A percentile compares a stretch with the other conserved stretches of the same genome.
phyloP scores from a whole-genome alignment of 2,329 filamentous ascomycete genomes.

The Akanthomyces uredinophilus region DNA sequence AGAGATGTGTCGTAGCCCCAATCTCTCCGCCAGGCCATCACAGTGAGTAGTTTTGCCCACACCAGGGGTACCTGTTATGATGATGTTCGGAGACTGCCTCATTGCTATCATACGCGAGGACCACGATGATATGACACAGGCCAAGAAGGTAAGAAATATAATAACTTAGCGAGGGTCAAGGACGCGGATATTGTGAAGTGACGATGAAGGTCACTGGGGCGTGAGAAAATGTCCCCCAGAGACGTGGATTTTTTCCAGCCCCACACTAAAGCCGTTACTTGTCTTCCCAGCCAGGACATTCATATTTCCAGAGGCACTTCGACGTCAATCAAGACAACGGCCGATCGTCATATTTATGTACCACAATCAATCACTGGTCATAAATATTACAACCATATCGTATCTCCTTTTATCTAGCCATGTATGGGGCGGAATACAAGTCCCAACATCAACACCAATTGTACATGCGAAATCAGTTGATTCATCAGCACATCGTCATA shows the following conservation, averaged over 20 bases:
- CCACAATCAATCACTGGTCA: background rate
- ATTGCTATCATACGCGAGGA: constrained; percentile 20
- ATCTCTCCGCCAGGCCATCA: constrained; percentile 70
- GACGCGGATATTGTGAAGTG: background rate
- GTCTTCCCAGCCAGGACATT: background rate
- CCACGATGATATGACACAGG: background rate
- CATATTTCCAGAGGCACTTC: background rate
- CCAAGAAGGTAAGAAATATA: background rate
- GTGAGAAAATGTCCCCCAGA: background rate
- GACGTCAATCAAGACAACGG: background rate
- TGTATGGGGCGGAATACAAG: constrained; percentile 8
- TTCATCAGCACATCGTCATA: constrained; percentile 10
- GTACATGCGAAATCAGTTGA: constrained; percentile 10
- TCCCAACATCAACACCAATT: constrained; percentile 13
- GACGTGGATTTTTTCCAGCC: constrained; percentile 2
- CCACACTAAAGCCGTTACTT: background rate
- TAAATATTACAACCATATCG: constrained; percentile 3
- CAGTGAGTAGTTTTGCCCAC: constrained; percentile 94
- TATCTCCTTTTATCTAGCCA: constrained; percentile 12
- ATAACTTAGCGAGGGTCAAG: background rate
- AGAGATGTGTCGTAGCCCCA: constrained; percentile 74
- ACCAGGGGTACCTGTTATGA: constrained; percentile 91
- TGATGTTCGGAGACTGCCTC: constrained; percentile 71
- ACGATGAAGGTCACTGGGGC: background rate
- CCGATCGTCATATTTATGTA: background rate